Evolutionary conservation across 2,329 filamentous ascomycete species (phyloP).

Genomic region (Apiospora marii): DNA sequence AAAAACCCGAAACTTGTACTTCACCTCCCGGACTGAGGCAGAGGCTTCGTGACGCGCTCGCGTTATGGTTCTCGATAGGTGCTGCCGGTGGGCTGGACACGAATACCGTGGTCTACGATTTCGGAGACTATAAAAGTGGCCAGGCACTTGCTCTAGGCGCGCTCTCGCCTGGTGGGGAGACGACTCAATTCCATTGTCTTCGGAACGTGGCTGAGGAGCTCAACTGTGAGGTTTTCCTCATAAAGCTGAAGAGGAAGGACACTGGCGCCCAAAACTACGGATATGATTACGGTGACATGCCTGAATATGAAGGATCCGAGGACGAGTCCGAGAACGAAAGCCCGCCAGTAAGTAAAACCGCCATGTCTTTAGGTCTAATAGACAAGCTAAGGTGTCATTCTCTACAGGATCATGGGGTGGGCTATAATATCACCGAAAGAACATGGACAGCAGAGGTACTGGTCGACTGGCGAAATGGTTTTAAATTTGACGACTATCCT

Average conservation of each 20-base stretch:
- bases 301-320: neutral
- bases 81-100: neutral
- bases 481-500: neutral
- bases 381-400: neutral
- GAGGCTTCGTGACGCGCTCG: neutral
- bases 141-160: neutral
- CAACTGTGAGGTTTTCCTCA: constrained; percentile 8
- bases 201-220: neutral
- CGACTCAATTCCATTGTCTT: constrained; percentile 4
- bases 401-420: neutral
- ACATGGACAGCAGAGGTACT: constrained; percentile 10
- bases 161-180: neutral
- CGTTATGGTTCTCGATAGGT: neutral
- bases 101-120: constrained; percentile 11
- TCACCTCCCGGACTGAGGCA: neutral
- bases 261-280: neutral
- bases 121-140: neutral
- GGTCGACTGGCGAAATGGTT: neutral
- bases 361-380: neutral
- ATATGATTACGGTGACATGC: no score
- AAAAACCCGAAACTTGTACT: constrained; percentile 16
- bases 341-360: neutral
- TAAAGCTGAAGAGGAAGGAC: constrained; percentile 12
- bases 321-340: neutral
- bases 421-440: neutral